A percentile compares a stretch with the other conserved stretches of the same genome.
Evolutionary conservation across 805 yeast genomes (phyloP).

Genomic region (Candida sonorensis): DNA sequence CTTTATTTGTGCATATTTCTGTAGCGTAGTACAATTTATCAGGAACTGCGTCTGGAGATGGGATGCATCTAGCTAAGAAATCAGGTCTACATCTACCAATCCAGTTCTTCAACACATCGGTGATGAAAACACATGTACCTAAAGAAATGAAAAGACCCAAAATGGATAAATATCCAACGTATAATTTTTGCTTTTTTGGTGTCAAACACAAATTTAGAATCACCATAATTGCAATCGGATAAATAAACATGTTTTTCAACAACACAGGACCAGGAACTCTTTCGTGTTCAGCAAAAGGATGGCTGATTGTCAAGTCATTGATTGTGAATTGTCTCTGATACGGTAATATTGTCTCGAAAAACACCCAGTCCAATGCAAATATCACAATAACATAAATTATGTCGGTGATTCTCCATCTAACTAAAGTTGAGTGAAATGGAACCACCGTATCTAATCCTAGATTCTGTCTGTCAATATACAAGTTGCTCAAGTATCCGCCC

Average conservation of each 20-base stretch:
- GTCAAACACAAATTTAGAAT: conserved; percentile 28
- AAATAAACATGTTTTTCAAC: conserved; percentile 43
- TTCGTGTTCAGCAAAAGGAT: conserved; percentile 74
- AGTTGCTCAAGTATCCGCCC: conserved; percentile 10
- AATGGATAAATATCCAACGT: conserved; percentile 56
- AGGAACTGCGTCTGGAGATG: conserved; percentile 49
- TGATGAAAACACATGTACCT: conserved; percentile 52
- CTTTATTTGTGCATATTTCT: conserved; percentile 56
- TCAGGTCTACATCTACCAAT: conserved; percentile 93
- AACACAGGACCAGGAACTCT: conserved; percentile 55
- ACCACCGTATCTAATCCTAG: conserved; percentile 16
- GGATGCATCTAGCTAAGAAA: conserved; percentile 78
- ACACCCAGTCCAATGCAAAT: conserved; percentile 15
- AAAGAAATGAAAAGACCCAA: conserved; percentile 61
- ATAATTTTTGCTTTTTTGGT: conserved; percentile 45
- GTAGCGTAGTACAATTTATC: conserved; percentile 48
- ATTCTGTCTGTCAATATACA: conserved; percentile 21
- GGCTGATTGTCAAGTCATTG: conserved; percentile 70
- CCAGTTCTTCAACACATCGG: conserved; percentile 73
- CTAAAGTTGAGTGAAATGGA: conserved; percentile 13
- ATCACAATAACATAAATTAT: conserved; percentile 15
- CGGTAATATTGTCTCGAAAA: conserved; percentile 38
- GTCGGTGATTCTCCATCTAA: conserved; percentile 24
- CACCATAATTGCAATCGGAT: conserved; percentile 41
- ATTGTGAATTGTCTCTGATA: conserved; percentile 73